phyloP scores from a whole-genome alignment of 306 rosid genomes.

The Glycine tomentella region DNA sequence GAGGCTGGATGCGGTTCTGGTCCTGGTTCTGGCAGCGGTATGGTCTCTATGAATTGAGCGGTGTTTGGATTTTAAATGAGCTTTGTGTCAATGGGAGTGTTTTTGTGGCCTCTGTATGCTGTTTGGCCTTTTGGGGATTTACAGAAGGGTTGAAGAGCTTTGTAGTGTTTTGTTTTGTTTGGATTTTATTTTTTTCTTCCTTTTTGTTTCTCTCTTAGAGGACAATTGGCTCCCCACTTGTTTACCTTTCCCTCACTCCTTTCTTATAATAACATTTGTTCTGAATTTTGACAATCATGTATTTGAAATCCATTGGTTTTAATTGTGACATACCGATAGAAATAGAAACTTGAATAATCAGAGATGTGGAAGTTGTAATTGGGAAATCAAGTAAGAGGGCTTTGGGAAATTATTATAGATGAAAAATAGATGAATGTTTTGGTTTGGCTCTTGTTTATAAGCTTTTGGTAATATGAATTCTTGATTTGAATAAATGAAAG shows the following conservation, averaged over 20 bases:
- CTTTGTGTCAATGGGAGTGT: not conserved
- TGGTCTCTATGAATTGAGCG: not conserved
- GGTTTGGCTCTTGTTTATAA: not conserved
- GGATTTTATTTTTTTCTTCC: not conserved
- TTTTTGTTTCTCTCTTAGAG: not conserved
- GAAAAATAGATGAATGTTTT: not conserved
- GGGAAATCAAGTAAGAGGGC: not conserved
- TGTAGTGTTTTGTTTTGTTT: constrained; percentile 11
- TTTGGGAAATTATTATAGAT: too few species aligned
- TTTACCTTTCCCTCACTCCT: not conserved
- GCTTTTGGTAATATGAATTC: not conserved
- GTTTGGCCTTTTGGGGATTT: constrained; percentile 5
- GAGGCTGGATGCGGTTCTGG: too few species aligned
- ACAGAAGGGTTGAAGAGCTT: too few species aligned
- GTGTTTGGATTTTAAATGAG: constrained; percentile 9
- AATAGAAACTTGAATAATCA: not conserved
- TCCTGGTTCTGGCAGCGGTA: constrained; percentile 3
- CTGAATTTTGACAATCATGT: constrained; percentile 8
- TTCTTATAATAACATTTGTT: not conserved
- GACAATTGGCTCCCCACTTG: not conserved
- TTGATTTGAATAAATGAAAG: not conserved
- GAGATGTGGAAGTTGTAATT: constrained; percentile 21
- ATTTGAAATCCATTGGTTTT: constrained; percentile 1
- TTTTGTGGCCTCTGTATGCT: constrained; percentile 25
- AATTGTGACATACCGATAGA: not conserved